These are phyloP conservation scores for Neurospora sp. DNA, from an alignment of 495 filamentous ascomycete species.

Conservation along the genomic window DNA sequence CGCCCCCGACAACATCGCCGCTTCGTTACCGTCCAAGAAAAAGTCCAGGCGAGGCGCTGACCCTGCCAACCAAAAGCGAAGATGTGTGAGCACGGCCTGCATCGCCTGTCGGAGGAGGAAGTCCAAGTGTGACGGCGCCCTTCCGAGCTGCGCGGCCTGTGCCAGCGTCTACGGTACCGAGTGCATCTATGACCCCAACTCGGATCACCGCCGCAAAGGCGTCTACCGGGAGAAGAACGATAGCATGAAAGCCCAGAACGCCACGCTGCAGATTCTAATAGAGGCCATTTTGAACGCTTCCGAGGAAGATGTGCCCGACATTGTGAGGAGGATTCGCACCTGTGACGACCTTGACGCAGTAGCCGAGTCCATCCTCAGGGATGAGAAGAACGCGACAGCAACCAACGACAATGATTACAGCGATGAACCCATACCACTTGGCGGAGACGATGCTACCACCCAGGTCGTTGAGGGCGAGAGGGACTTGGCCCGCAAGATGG, in stretches of 20 bases:
- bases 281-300: slow-evolving; percentile 87
- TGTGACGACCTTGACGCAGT: slow-evolving; percentile 89
- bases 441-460: slow-evolving; percentile 28
- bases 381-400: slow-evolving; percentile 35
- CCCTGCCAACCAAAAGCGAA: slow-evolving; percentile 54
- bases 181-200: slow-evolving; percentile 90
- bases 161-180: slow-evolving; percentile 90
- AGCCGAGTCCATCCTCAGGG: slow-evolving; percentile 64
- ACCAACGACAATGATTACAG: slow-evolving; percentile 35
- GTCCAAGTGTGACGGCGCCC: slow-evolving; percentile 91
- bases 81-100: slow-evolving; percentile 90
- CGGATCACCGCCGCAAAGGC: slow-evolving; percentile 90
- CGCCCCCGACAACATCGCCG: slow-evolving; percentile 1
- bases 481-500: slow-evolving; percentile 87
- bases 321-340: slow-evolving; percentile 79
- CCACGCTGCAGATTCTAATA: slow-evolving; percentile 82
- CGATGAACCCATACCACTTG: slow-evolving; percentile 8
- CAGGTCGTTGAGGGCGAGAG: slow-evolving; percentile 63
- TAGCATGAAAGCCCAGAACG: slow-evolving; percentile 74
- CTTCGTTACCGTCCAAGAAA: slow-evolving; percentile 32
- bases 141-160: slow-evolving; percentile 89
- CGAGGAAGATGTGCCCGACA: slow-evolving; percentile 68
- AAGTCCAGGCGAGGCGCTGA: slow-evolving; percentile 40
- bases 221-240: slow-evolving; percentile 95
- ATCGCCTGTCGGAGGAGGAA: slow-evolving; percentile 86